Conservation (phyloP, 139 green algal genomes). For the Coelastrella sp. region DNA sequence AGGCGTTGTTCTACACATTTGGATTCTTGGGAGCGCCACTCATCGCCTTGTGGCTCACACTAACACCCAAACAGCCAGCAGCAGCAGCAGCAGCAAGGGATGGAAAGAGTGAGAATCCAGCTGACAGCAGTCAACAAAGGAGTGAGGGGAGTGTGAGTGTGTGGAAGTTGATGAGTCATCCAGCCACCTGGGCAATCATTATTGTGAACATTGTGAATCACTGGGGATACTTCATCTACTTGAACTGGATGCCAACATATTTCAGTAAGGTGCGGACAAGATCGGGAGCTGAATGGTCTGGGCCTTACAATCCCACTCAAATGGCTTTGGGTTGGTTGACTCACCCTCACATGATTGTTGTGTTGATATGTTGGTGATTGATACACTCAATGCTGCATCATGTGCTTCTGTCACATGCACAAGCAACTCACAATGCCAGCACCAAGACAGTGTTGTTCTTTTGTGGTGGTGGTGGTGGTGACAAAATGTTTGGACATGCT, state of each 20-base stretch:
- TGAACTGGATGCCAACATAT: slow-evolving; percentile 96
- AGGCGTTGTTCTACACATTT: slow-evolving; percentile 85
- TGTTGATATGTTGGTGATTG: too few species aligned
- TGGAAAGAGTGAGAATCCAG: neutral
- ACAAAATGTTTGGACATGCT: too few species aligned
- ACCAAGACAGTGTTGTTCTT: too few species aligned
- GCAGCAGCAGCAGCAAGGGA: neutral
- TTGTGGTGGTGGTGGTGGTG: too few species aligned
- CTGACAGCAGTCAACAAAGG: neutral
- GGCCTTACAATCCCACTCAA: too few species aligned
- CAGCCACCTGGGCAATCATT: slow-evolving; percentile 88
- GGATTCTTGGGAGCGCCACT: slow-evolving; percentile 79
- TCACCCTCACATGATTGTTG: too few species aligned
- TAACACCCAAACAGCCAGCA: slow-evolving; percentile 65
- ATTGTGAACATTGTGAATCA: slow-evolving; percentile 90
- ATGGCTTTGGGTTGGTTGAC: too few species aligned
- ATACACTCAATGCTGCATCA: too few species aligned
- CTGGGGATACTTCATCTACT: slow-evolving; percentile 95
- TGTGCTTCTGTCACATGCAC: too few species aligned
- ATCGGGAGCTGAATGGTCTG: too few species aligned
- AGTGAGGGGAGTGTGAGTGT: slow-evolving; percentile 9
- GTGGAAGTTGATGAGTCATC: slow-evolving; percentile 65
- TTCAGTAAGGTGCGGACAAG: slow-evolving; percentile 79
- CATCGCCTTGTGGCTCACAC: slow-evolving; percentile 75
- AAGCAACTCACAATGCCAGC: too few species aligned